These are phyloP conservation scores for Persicaria maculosa DNA, from an alignment of 148 eudicot genomes.

Conservation along the genomic window DNA sequence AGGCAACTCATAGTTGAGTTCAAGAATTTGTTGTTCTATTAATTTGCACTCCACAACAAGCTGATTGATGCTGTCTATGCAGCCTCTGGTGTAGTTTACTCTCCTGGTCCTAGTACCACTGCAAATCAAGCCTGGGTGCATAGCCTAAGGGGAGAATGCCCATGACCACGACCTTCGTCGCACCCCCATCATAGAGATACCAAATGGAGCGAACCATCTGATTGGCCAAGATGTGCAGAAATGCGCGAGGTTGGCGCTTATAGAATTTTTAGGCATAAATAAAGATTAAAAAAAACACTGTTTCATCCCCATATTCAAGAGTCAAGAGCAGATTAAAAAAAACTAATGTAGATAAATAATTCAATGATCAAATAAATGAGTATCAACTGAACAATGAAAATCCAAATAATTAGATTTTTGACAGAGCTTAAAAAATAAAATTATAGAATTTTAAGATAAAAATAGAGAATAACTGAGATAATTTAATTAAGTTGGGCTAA, in stretches of 20 bases:
- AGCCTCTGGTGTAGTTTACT: conserved; percentile 20
- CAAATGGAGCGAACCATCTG: conserved; percentile 36
- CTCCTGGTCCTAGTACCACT: conserved; percentile 21
- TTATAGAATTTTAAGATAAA: too few species aligned
- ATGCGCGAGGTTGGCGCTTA: conserved; percentile 17
- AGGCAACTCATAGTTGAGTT: conserved; percentile 28
- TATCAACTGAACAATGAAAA: too few species aligned
- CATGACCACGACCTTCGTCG: conserved; percentile 40
- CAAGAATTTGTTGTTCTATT: conserved; percentile 35
- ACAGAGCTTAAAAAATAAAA: too few species aligned
- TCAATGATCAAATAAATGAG: too few species aligned
- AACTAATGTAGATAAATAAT: too few species aligned
- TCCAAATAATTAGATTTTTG: too few species aligned
- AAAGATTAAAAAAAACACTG: too few species aligned
- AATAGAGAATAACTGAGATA: too few species aligned
- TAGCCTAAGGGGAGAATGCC: conserved; percentile 66
- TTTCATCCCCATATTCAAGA: too few species aligned
- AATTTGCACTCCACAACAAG: conserved; percentile 37
- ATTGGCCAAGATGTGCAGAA: conserved; percentile 30
- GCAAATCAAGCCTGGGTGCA: conserved; percentile 34
- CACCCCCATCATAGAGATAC: conserved; percentile 39
- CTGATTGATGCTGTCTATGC: conserved; percentile 43
- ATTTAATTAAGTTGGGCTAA: too few species aligned
- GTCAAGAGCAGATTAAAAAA: too few species aligned
- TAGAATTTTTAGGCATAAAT: too few species aligned